Percentiles rank a stretch among this genome's conserved stretches.
phyloP scores from a whole-genome alignment of 2,329 filamentous ascomycete species.

The Penicillium sp. region DNA sequence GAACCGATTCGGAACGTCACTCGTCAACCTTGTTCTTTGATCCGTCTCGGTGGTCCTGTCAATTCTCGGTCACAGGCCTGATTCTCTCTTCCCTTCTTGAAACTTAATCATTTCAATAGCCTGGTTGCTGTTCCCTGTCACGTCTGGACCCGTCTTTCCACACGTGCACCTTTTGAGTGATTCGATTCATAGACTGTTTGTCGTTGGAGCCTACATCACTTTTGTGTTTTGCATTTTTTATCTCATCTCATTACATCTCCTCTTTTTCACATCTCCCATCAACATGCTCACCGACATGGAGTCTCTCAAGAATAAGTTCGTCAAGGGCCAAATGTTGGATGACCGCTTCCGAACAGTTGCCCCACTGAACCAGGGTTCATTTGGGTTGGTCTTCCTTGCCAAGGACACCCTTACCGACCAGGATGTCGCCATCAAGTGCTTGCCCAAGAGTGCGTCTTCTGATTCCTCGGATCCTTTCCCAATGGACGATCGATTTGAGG shows the following conservation, averaged over 20 bases:
- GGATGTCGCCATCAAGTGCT: constrained; percentile 90
- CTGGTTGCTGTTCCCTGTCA: constrained; percentile 28
- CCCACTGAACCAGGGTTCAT: constrained; percentile 96
- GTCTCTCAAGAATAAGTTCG: constrained; percentile 37
- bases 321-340: constrained; percentile 37
- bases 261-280: background rate
- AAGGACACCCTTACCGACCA: constrained; percentile 74
- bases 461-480: constrained; percentile 63
- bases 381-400: constrained; percentile 97
- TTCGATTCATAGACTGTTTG: constrained; percentile 26
- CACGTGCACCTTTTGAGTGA: constrained; percentile 20
- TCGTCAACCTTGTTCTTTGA: constrained; percentile 5
- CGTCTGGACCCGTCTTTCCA: constrained; percentile 9
- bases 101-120: constrained; percentile 28
- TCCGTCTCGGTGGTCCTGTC: constrained; percentile 22
- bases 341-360: constrained; percentile 89
- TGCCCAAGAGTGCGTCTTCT: constrained; percentile 75
- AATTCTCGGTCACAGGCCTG: constrained; percentile 24
- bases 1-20: constrained; percentile 3
- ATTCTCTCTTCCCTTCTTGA: constrained; percentile 23
- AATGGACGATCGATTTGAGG: constrained; percentile 69
- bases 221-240: constrained; percentile 4
- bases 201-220: constrained; percentile 14
- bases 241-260: background rate
- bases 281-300: constrained; percentile 30